Percentiles rank a stretch among this genome's conserved stretches.
Conservation (phyloP, 2,329 filamentous ascomycete species). For the Fusarium sp. region DNA sequence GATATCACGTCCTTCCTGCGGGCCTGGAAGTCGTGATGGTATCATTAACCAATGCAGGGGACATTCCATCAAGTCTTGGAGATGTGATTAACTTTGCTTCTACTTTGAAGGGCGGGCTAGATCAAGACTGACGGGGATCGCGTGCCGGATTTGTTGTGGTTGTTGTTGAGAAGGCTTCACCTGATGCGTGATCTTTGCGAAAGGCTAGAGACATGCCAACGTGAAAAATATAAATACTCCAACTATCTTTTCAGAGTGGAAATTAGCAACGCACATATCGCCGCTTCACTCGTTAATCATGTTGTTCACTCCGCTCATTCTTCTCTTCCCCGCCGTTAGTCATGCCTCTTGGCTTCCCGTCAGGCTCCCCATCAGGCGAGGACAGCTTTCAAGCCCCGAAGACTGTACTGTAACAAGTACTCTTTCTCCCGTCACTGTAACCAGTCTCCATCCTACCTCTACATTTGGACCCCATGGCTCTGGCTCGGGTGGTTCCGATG, state of each 20-base stretch:
- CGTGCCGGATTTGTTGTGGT: not conserved
- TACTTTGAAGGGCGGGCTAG: not conserved
- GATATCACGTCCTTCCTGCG: not conserved
- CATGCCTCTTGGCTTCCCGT: constrained; percentile 20
- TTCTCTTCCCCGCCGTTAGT: constrained; percentile 4
- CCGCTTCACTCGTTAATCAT: constrained; percentile 22
- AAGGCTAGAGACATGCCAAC: not conserved
- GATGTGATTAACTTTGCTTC: not conserved
- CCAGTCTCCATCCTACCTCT: constrained; percentile 8
- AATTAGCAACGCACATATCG: not conserved
- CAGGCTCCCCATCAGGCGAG: constrained; percentile 4
- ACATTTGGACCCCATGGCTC: not conserved
- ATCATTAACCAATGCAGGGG: not conserved
- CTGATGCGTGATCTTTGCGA: not conserved
- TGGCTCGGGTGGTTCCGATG: not conserved
- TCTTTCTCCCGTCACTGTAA: constrained; percentile 4
- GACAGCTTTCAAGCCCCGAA: not conserved
- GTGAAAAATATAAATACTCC: constrained; percentile 10
- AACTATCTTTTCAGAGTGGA: not conserved
- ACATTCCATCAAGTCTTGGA: not conserved
- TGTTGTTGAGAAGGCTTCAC: not conserved
- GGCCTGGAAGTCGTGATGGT: not conserved
- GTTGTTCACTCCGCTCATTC: constrained; percentile 10
- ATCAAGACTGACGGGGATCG: not conserved
- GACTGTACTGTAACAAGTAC: constrained; percentile 16